phyloP scores from a whole-genome alignment of 2,329 filamentous ascomycete species.

The Colletotrichum neosansevieriae region DNA sequence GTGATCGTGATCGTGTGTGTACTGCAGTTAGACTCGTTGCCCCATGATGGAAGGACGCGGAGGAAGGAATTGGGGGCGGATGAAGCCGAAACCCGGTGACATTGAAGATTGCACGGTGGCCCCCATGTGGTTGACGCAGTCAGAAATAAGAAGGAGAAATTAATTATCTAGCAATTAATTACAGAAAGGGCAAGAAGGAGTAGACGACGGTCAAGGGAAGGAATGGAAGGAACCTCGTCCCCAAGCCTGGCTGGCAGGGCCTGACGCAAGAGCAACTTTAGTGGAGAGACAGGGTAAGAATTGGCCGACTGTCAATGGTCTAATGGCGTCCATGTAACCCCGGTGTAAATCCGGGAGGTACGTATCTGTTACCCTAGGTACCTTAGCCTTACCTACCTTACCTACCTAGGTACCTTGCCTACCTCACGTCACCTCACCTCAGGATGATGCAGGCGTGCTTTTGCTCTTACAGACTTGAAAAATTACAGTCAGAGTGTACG shows the following conservation, averaged over 20 bases:
- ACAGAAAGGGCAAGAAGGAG: constrained; percentile 1
- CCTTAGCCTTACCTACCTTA: too few relatives aligned
- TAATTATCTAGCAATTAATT: too few relatives aligned
- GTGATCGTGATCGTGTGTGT: background rate
- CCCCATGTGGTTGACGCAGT: background rate
- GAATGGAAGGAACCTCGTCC: too few relatives aligned
- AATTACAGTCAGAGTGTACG: too few relatives aligned
- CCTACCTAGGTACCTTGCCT: too few relatives aligned
- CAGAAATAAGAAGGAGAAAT: background rate
- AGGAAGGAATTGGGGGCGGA: constrained; percentile 6
- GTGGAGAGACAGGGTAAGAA: background rate
- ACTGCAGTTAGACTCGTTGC: background rate
- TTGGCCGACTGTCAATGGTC: background rate
- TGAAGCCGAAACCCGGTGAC: constrained; percentile 11
- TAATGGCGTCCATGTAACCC: constrained; percentile 24
- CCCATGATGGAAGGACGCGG: background rate
- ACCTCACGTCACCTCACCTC: too few relatives aligned
- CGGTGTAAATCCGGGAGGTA: constrained; percentile 6
- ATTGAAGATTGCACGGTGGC: background rate
- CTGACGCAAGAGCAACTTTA: background rate
- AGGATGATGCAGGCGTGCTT: too few relatives aligned
- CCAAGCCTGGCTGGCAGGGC: background rate
- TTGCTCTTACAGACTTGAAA: too few relatives aligned
- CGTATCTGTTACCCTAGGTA: too few relatives aligned
- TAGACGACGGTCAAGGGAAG: background rate